Base-by-base conservation (phyloP, 257 asterid species). In the Penstemon newberryi region DNA sequence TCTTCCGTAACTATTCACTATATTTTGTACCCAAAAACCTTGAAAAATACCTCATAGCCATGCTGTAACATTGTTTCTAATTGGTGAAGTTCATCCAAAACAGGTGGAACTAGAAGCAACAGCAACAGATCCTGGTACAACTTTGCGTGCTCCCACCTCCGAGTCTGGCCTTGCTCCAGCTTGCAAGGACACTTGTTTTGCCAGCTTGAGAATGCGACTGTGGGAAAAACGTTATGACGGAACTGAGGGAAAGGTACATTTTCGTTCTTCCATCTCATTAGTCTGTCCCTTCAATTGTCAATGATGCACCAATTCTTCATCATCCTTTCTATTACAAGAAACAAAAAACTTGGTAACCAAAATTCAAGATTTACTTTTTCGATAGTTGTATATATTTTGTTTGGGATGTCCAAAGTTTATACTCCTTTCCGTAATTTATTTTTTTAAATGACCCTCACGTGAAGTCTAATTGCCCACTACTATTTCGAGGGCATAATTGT, bases 81-180 rank as follows among this genome's bases (percentile, higher is more conserved):
- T 25, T 70, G 5, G 5, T 41, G 45, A 43, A 13, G 40, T 60
- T 49, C 56, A 15, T 65, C 44, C 12, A 36, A 60, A 72, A 66
- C 82, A 93, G 99, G 96, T 88, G 44, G 96, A 87, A 78, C 49
- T 93, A 78, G 91, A 85, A 74, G 96, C 91, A 15, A 88, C 80
- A 58, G 79, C 96, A 33, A 68, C 78, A 71, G 96, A 90, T 70
- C 81, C 85, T 0, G 99, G 99, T 47, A 85, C 96, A 7, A 79
- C 96, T 41, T 52, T 93, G 77, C 97, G 97, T n/a, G 99, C 99
- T 71, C 99, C 99, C 57, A 93, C 99, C 41, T 67, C 76, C 9
- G 99, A 93, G 75, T 72, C 87, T 6, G 99, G 99, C 50, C 78
- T 93, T 7, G 89, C 95, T 63, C 97, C 99, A 12, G 94, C 92